Base-by-base conservation (phyloP, 75 land plant species). In the Pinus tabuliformis region DNA sequence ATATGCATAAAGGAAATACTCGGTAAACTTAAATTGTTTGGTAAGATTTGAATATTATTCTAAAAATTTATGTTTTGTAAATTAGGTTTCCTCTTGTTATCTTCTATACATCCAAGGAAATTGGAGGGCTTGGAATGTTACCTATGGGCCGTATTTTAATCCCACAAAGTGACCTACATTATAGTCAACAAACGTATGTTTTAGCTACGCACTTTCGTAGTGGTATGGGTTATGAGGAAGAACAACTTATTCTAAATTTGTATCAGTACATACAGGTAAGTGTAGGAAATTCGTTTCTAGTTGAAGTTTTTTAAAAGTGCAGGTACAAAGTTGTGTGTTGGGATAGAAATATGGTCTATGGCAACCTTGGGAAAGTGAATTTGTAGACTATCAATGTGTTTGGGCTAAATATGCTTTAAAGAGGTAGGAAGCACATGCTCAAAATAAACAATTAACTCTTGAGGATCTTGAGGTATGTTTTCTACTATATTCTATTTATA, bases 201-300 rank as follows among this genome's bases (percentile, higher is more conserved):
- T 98, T 98, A 45, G 95, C 95, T 6, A 97, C 99, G 21, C 99
- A 97, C 66, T 97, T 97, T 76, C 86, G 99, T 49, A 97, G 99
- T 91, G 99, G 99, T 81, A 97, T 97, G 99, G 92, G 95, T 74
- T 98, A 97, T 78, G 99, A 97, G 75, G 99, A 97, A 75, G 99
- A 97, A 74, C 99, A 97, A 74, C 88, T 97, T 58, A 97, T 97
- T 79, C 99, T 98, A 56, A 97, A 97, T 84, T 85, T 97, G 73
- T 97, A 97, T 84, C 95, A 95, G 3, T 96, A 96, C 58, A 96
- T 96, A 17, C 98, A 94, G 93, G 94, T 92, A 75, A 28, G 1
- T 7, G 17, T 59, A 56, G 36, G 57, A 30, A 21, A 62, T 39
- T 20, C 16, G 73, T 30, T 22, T 63, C 75, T 73, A 18, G 30